Percentiles rank a stretch among this genome's conserved stretches.
These are phyloP conservation scores for Choiromyces venosus DNA, from an alignment of 495 filamentous ascomycete genomes.

Conservation along the genomic window DNA sequence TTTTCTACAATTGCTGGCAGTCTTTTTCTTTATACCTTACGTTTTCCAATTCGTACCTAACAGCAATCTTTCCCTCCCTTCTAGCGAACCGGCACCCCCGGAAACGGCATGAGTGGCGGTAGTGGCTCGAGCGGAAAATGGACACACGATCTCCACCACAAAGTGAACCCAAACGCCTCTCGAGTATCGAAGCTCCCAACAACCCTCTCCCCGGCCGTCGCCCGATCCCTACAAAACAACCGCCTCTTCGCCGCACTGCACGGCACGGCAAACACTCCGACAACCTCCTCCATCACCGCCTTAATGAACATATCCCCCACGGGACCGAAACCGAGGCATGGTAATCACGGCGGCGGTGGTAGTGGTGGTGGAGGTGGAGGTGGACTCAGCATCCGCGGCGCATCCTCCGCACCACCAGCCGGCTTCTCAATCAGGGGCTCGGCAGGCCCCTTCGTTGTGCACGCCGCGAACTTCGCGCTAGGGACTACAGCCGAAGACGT, in stretches of 20 bases:
- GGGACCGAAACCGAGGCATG: conserved; percentile 23
- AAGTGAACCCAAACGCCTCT: conserved; percentile 42
- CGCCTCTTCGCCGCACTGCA: conserved; percentile 44
- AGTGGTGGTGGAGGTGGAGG: background rate
- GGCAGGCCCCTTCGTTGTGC: conserved; percentile 74
- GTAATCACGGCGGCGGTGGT: conserved; percentile 2
- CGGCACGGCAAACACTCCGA: conserved; percentile 8
- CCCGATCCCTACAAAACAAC: conserved; percentile 39
- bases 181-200: conserved; percentile 40
- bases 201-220: conserved; percentile 42
- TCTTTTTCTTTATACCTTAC: conserved; percentile 30
- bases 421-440: conserved; percentile 74
- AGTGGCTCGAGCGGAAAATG: conserved; percentile 53
- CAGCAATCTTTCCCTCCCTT: conserved; percentile 25
- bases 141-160: conserved; percentile 54
- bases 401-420: conserved; percentile 40
- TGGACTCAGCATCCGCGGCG: conserved; percentile 38
- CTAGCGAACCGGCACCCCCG: conserved; percentile 25
- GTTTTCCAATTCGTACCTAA: conserved; percentile 32
- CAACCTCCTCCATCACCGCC: background rate
- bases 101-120: conserved; percentile 33
- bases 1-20: conserved; percentile 18
- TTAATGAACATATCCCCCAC: conserved; percentile 2
- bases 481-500: conserved; percentile 95
- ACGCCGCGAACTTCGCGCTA: conserved; percentile 82